A percentile compares a stretch with the other conserved stretches of the same genome.
Evolutionary conservation across 2,329 filamentous ascomycete genomes (phyloP).

Genomic region (Colletotrichum endophyticum): DNA sequence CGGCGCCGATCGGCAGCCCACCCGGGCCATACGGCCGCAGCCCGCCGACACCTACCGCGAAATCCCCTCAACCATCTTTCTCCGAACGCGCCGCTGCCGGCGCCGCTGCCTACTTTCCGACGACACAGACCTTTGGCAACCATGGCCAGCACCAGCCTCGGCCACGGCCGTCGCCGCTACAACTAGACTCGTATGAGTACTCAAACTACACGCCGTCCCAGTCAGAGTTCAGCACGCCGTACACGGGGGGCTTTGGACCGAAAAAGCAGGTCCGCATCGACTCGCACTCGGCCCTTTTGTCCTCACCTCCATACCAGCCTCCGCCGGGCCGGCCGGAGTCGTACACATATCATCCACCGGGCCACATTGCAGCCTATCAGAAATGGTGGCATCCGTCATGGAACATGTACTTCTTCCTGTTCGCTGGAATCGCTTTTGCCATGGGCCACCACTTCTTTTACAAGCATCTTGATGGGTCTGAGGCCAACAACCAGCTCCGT

Average conservation of each 20-base stretch:
- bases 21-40: not conserved
- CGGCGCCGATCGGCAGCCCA: slow-evolving; percentile 13
- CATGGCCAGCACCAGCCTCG: not conserved
- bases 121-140: not conserved
- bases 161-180: slow-evolving; percentile 13
- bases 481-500: slow-evolving; percentile 33
- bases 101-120: not conserved
- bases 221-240: slow-evolving; percentile 1
- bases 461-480: slow-evolving; percentile 29
- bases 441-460: slow-evolving; percentile 41
- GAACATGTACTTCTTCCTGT: slow-evolving; percentile 38
- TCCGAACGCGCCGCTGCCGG: not conserved
- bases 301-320: not conserved
- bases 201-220: slow-evolving; percentile 10
- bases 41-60: not conserved
- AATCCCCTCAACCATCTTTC: slow-evolving; percentile 1
- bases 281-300: slow-evolving; percentile 12
- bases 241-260: not conserved
- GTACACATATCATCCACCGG: slow-evolving; percentile 9
- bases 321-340: not conserved
- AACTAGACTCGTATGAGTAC: slow-evolving; percentile 11
- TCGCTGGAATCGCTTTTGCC: slow-evolving; percentile 34
- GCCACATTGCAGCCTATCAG: not conserved
- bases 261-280: slow-evolving; percentile 7
- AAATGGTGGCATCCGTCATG: slow-evolving; percentile 39